Base-by-base conservation (phyloP, 176 grass and related monocot genomes). In the Oropetium thomaeum region DNA sequence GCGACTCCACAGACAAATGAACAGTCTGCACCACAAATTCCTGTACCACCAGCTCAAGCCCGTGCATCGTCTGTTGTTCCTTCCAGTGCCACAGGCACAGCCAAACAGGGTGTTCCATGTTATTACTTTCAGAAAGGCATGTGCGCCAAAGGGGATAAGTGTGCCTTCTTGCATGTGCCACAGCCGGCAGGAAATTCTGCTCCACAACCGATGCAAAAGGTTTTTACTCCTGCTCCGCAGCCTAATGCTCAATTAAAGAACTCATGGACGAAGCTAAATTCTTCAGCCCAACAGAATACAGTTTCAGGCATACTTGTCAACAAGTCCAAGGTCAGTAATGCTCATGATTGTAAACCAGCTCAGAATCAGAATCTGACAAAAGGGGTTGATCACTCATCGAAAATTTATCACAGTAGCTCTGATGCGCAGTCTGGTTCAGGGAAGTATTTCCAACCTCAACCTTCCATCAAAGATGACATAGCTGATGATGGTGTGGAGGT, bases 101-200 rank as follows among this genome's bases (percentile, higher is more conserved):
- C 63, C 38, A 94, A 86, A 71, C 82, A 82, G 38, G 74, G 10
- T 61, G 63, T 78, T 43, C 79, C 88, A 3, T 94, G 92, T 20
- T 83, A 83, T 78, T 94, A 81, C 67, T 91, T 91, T 20, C 82
- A 83, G 67, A 94, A 88, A 42, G 88, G 85, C 17, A 83, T 83
- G 69, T 94, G 92, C 9, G 23, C 75, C 15, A 94, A 86, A 86
- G 92, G 92, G 27, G 72, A 77, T 38, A 65, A 57, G 29, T 94
- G 92, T 65, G 26, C 76, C 61, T 94, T 91, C 79, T 58, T 76
- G 71, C 88, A 94, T 67, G 38, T 45, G 43, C 75, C 79, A 15
- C 75, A 69, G 43, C 33, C 35, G 79, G 38, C 73, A 55, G 89
- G 69, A 54, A 82, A 35, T 74, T 74, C 63, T 66, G 43, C 42